Conservation (phyloP, 345 rosid species). For the Populus pruinosa region DNA sequence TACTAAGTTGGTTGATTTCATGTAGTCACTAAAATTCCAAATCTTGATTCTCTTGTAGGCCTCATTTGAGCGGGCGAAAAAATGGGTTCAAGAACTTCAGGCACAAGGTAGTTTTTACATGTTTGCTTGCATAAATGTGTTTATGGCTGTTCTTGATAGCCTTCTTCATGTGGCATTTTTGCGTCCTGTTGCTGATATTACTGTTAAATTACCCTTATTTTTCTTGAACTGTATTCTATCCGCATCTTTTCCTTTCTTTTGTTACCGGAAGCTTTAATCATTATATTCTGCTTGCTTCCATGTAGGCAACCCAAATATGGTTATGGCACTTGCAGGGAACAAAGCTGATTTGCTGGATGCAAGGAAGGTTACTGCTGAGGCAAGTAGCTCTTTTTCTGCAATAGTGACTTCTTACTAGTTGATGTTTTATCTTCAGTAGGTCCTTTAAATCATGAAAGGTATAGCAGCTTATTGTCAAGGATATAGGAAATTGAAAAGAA, state of each 20-base stretch:
- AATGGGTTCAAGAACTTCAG: conserved; percentile 97
- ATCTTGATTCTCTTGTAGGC: conserved; percentile 38
- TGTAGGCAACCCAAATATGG: conserved; percentile 85
- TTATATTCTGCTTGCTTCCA: conserved; percentile 7
- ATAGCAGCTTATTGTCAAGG: background rate
- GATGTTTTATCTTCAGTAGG: background rate
- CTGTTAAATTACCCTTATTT: background rate
- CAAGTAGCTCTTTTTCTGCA: conserved; percentile 26
- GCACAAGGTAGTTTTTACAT: conserved; percentile 64
- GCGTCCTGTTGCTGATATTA: background rate
- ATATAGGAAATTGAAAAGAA: background rate
- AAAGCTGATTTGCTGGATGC: conserved; percentile 85
- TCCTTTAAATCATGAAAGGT: background rate
- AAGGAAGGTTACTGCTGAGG: conserved; percentile 75
- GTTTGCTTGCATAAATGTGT: background rate
- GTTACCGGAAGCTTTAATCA: background rate
- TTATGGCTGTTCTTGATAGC: background rate
- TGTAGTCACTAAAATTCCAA: background rate
- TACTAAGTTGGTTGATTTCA: background rate
- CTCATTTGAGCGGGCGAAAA: conserved; percentile 92
- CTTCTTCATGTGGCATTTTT: conserved; percentile 3
- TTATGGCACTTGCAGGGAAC: conserved; percentile 92
- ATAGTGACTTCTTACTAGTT: background rate
- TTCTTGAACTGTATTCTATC: background rate
- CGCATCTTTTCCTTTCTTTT: background rate